Evolutionary conservation across 2,329 filamentous ascomycete genomes (phyloP).

Genomic region (Huntiella decipiens): DNA sequence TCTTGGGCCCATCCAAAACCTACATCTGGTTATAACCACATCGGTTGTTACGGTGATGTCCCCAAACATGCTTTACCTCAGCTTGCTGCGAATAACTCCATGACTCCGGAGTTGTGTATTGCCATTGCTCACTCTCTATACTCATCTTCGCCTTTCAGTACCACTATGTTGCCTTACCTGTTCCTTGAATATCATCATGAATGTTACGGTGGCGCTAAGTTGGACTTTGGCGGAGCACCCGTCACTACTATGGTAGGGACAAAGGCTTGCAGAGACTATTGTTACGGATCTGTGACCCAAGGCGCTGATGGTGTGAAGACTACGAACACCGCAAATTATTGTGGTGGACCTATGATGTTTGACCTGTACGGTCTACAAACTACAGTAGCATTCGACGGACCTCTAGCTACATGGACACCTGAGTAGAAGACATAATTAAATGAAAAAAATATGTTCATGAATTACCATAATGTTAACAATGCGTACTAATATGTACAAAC

Average conservation of each 20-base stretch:
- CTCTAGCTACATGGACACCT: neutral
- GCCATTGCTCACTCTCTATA: conserved; percentile 16
- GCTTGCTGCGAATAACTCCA: conserved; percentile 17
- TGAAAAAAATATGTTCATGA: neutral
- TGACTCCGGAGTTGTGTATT: conserved; percentile 20
- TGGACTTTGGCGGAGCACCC: conserved; percentile 14
- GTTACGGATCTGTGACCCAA: conserved; percentile 14
- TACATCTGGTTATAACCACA: conserved; percentile 16
- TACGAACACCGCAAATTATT: conserved; percentile 16
- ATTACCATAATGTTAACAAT: neutral
- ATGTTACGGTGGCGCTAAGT: conserved; percentile 17
- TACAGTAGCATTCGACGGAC: neutral
- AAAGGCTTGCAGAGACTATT: conserved; percentile 17
- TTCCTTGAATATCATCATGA: conserved; percentile 19
- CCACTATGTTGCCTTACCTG: conserved; percentile 15
- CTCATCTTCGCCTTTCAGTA: conserved; percentile 15
- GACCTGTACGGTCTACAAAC: conserved; percentile 17
- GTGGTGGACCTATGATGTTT: conserved; percentile 19
- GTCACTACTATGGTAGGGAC: conserved; percentile 16
- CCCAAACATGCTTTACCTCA: conserved; percentile 17
- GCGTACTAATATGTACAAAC: neutral
- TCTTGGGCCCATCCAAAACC: conserved; percentile 12
- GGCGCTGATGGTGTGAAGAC: conserved; percentile 11
- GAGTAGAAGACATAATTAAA: neutral
- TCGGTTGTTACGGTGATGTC: conserved; percentile 17